Base-by-base conservation (phyloP, 1,284 basidiomycete genomes). In the Papiliotrema flavescens region DNA sequence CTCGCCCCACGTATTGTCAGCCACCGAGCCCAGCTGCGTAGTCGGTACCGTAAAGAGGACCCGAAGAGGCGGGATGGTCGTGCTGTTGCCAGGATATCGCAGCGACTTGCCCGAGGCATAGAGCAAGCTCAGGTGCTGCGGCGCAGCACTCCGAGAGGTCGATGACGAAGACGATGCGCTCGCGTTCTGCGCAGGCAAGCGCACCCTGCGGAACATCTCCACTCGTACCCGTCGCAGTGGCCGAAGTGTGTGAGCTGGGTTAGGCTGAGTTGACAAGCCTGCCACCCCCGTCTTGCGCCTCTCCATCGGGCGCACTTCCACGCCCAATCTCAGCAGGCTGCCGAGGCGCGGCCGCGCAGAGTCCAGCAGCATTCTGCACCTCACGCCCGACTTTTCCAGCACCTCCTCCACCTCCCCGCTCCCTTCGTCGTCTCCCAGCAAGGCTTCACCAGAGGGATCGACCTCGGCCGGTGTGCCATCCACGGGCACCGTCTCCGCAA, bases 21-120 rank as follows among this genome's bases (percentile, higher is more conserved):
- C 65, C 2, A 59, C 60, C 3, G 60, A 55, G 19, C 64, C 63
- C 19, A 64, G 46, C 24, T 63, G 64, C 5, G 63, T 57, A 1
- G 68, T 70, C 1, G 73, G 74, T 13, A 77, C 50, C 22, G 72
- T 70, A 54, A 77, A 77, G 2, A 77, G 60, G 0, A 77, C 54
- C 14, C 75, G 64, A 1, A 75, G 63, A 17, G 75, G 73, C 0
- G 73, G 70, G 34, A 65, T 61, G 4, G 50, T 39, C 11, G 54
- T 50, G 13, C 53, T 47, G 2, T 59, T 26, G 6, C 73, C 71
- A 2, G 75, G 75, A 44, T 72, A 77, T 22, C 75, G 67, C 13
- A 75, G 63, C 7, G 70, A 71, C 57, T 77, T 77, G 40, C 75
- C 75, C 1, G 71, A 71, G 0, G 65, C 51, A 58, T 74, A 67